Evolutionary conservation across 1,284 basidiomycete genomes (phyloP).

Genomic region (Trichosporon faecale): DNA sequence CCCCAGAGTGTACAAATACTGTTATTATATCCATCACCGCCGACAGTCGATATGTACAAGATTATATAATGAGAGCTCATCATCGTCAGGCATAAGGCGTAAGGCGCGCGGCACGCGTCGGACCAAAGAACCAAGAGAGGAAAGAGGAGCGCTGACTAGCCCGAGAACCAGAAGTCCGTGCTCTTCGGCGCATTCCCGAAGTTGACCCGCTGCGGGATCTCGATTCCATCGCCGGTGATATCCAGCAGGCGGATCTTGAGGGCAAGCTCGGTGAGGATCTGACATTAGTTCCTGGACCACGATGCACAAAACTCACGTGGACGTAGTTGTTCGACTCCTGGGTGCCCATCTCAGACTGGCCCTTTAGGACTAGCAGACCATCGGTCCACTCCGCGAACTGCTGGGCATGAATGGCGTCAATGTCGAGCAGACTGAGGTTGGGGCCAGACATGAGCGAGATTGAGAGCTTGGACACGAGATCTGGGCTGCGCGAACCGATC

Average conservation of each 20-base stretch:
- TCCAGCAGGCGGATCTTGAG: constrained; percentile 90
- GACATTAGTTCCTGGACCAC: neutral
- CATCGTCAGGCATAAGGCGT: neutral
- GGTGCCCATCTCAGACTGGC: constrained; percentile 68
- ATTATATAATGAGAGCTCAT: constrained; percentile 1
- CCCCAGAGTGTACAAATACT: constrained; percentile 14
- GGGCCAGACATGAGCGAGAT: constrained; percentile 67
- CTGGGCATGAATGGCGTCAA: constrained; percentile 77
- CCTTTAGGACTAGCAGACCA: constrained; percentile 80
- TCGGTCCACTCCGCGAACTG: constrained; percentile 96
- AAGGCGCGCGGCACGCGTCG: neutral
- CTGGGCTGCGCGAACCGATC: constrained; percentile 54
- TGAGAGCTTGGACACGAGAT: constrained; percentile 62
- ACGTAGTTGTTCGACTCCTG: constrained; percentile 82
- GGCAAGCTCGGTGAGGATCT: constrained; percentile 79
- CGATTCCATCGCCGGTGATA: constrained; percentile 85
- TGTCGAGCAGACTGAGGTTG: constrained; percentile 77
- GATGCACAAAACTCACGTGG: constrained; percentile 30
- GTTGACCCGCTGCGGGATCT: constrained; percentile 65
- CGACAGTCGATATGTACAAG: constrained; percentile 4
- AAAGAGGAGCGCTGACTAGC: constrained; percentile 20
- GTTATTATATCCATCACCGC: constrained; percentile 12
- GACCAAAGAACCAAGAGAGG: neutral
- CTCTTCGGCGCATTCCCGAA: constrained; percentile 63
- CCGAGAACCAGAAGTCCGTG: constrained; percentile 82